A percentile compares a stretch with the other conserved stretches of the same genome.
These are phyloP conservation scores for Purpureocillium takamizusanense DNA, from an alignment of 2,329 filamentous ascomycete genomes.

Conservation along the genomic window DNA sequence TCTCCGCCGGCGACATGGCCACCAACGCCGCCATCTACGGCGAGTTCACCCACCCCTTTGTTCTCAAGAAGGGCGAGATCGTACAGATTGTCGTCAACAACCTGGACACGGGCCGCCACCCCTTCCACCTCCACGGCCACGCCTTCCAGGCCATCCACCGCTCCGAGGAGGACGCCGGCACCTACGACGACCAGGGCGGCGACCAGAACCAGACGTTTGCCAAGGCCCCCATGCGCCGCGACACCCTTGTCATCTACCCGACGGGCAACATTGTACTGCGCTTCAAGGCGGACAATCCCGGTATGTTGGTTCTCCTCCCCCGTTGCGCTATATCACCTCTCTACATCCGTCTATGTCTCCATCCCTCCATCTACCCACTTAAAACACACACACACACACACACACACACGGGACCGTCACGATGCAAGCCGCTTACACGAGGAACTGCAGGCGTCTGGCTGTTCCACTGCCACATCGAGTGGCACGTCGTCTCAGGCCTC, in stretches of 20 bases:
- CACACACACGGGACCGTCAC: no score
- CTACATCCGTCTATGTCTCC: no score
- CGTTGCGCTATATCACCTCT: no score
- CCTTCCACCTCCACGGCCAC: slow-evolving; percentile 73
- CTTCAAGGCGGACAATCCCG: slow-evolving; percentile 60
- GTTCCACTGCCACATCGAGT: slow-evolving; percentile 77
- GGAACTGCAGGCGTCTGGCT: slow-evolving; percentile 52
- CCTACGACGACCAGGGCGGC: slow-evolving; percentile 38
- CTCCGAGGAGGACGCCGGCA: slow-evolving; percentile 46
- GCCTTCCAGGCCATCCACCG: slow-evolving; percentile 61
- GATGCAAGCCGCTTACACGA: no score
- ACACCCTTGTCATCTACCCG: slow-evolving; percentile 57
- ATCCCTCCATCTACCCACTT: no score
- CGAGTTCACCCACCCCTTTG: slow-evolving; percentile 53
- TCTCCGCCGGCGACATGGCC: slow-evolving; percentile 52
- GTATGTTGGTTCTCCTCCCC: slow-evolving; percentile 19
- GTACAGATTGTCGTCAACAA: slow-evolving; percentile 74
- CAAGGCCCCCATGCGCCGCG: slow-evolving; percentile 53
- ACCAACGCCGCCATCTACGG: slow-evolving; percentile 56
- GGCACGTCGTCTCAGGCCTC: slow-evolving; percentile 63
- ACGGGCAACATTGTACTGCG: slow-evolving; percentile 60
- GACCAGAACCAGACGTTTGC: slow-evolving; percentile 37
- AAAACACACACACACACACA: no score
- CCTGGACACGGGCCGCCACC: slow-evolving; percentile 60
- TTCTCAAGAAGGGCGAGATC: slow-evolving; percentile 59